Percentiles rank a stretch among this genome's conserved stretches.
These are phyloP conservation scores for Ganoderma sp. DNA, from an alignment of 1,284 basidiomycete genomes.

Conservation along the genomic window DNA sequence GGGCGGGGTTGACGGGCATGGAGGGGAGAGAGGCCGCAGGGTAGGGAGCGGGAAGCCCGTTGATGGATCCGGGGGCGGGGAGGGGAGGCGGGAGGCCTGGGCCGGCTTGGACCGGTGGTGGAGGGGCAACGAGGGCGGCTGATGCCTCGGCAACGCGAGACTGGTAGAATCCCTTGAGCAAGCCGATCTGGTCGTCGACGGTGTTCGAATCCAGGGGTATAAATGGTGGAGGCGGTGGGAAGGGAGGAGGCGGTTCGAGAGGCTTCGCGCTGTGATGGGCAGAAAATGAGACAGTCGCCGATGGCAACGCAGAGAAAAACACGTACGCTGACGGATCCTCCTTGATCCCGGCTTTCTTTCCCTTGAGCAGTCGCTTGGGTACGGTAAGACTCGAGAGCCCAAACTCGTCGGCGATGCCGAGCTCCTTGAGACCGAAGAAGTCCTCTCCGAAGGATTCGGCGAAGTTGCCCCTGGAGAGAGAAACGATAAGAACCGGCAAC, in stretches of 20 bases:
- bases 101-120: conserved; percentile 13
- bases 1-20: conserved; percentile 12
- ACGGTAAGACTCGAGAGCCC: conserved; percentile 82
- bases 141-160: conserved; percentile 57
- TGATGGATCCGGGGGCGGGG: not conserved
- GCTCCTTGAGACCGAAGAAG: conserved; percentile 87
- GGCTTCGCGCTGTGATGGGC: conserved; percentile 55
- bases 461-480: conserved; percentile 73
- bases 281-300: conserved; percentile 16
- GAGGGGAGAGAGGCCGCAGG: conserved; percentile 11
- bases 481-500: conserved; percentile 13
- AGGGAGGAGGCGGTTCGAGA: conserved; percentile 84
- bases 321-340: conserved; percentile 57
- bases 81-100: not conserved
- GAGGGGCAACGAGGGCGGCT: conserved; percentile 27
- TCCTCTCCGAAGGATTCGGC: conserved; percentile 91
- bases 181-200: conserved; percentile 81
- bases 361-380: conserved; percentile 80
- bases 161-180: conserved; percentile 82
- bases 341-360: conserved; percentile 53
- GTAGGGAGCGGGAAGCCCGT: not conserved
- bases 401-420: conserved; percentile 89
- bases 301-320: conserved; percentile 7
- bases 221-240: conserved; percentile 83
- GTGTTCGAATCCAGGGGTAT: conserved; percentile 68